Percentiles rank a stretch among this genome's conserved stretches.
Evolutionary conservation across 208 protist species (phyloP).

Genomic region (Perkinsela sp.): DNA sequence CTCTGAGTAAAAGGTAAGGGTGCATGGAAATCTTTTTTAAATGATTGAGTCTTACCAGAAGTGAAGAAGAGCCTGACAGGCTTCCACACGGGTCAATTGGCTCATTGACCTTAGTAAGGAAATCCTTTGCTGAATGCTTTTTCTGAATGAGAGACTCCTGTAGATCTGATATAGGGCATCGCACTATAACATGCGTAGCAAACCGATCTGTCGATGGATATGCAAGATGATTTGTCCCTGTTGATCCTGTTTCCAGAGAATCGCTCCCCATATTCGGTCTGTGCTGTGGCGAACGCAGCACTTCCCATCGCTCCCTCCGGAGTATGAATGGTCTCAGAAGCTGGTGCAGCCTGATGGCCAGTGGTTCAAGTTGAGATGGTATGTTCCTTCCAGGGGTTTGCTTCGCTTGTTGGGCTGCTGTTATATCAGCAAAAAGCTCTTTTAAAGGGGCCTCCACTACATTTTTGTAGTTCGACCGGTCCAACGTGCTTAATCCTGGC

Average conservation of each 20-base stretch:
- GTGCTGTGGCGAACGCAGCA: too few species aligned
- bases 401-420: background rate
- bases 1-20: constrained; percentile 35
- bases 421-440: background rate
- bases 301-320: too few species aligned
- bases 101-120: constrained; percentile 3
- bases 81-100: constrained; percentile 6
- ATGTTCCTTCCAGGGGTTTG: background rate
- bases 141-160: constrained; percentile 4
- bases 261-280: too few species aligned
- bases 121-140: background rate
- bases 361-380: too few species aligned
- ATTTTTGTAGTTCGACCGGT: too few species aligned
- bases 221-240: background rate
- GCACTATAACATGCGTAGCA: constrained; percentile 8
- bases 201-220: background rate
- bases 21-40: constrained; percentile 31
- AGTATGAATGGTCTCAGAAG: too few species aligned
- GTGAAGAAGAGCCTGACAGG: constrained; percentile 7
- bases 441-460: background rate
- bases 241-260: too few species aligned
- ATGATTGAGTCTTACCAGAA: constrained; percentile 15
- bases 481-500: too few species aligned
- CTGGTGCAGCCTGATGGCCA: too few species aligned
- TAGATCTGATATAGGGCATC: constrained; percentile 14